Conservation (phyloP, 257 asterid genomes). For the Henckelia pumila region DNA sequence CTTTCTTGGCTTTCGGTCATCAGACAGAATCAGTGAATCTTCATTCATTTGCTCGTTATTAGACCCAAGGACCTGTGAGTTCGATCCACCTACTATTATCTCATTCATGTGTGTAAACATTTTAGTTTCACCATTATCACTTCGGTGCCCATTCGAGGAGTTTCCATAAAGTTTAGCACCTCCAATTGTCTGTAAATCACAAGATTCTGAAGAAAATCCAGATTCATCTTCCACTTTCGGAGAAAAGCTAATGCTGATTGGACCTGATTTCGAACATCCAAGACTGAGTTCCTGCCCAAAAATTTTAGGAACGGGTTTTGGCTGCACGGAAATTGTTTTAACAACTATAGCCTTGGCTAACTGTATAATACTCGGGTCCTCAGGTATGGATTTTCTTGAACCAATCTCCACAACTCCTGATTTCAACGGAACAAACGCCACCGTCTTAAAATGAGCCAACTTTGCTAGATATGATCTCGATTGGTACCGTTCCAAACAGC, state of each 20-base stretch:
- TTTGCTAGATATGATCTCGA: slow-evolving; percentile 72
- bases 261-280: slow-evolving; percentile 62
- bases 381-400: slow-evolving; percentile 53
- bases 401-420: slow-evolving; percentile 88
- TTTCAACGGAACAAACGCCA: slow-evolving; percentile 70
- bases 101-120: slow-evolving; percentile 39
- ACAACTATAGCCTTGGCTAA: slow-evolving; percentile 57
- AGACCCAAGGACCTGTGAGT: slow-evolving; percentile 14
- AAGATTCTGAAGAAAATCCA: slow-evolving; percentile 45
- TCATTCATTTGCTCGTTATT: slow-evolving; percentile 40
- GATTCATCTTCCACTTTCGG: slow-evolving; percentile 65
- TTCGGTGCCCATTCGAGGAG: slow-evolving; percentile 58
- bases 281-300: slow-evolving; percentile 81
- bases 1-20: slow-evolving; percentile 78
- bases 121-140: slow-evolving; percentile 52
- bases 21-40: slow-evolving; percentile 44
- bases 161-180: slow-evolving; percentile 47
- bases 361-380: slow-evolving; percentile 55
- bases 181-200: slow-evolving; percentile 45
- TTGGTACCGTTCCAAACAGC: slow-evolving; percentile 63
- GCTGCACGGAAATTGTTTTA: slow-evolving; percentile 40
- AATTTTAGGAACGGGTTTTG: slow-evolving; percentile 52
- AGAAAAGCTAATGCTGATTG: slow-evolving; percentile 70
- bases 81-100: slow-evolving; percentile 24
- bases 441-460: slow-evolving; percentile 53